phyloP scores from a whole-genome alignment of 2,329 filamentous ascomycete genomes.

The Colletotrichum endophyticum region DNA sequence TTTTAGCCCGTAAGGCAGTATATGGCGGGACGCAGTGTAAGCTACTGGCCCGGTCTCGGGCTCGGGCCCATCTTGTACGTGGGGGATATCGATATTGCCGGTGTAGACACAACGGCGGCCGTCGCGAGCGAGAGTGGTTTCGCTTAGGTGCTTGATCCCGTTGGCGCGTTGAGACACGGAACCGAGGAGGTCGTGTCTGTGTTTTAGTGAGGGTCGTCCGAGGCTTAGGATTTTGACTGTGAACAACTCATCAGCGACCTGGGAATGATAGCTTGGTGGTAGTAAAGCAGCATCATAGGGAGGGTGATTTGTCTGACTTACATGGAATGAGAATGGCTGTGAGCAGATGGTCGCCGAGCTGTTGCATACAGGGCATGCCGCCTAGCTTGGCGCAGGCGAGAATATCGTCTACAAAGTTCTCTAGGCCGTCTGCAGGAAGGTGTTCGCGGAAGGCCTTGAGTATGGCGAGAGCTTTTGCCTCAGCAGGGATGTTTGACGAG shows the following conservation, averaged over 20 bases:
- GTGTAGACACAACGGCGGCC: background rate
- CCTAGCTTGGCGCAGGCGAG: background rate
- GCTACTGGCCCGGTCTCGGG: background rate
- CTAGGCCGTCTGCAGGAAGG: accelerated
- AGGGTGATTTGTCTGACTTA: background rate
- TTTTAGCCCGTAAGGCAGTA: background rate
- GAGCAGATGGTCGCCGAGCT: background rate
- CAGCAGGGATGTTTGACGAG: background rate
- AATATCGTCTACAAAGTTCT: background rate
- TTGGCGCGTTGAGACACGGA: background rate
- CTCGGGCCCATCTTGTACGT: background rate
- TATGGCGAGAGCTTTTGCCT: background rate
- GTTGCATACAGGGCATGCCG: background rate
- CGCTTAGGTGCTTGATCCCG: background rate
- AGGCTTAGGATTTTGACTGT: background rate
- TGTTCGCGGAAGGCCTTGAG: background rate
- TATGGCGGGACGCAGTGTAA: background rate
- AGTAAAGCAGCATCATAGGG: too few relatives aligned
- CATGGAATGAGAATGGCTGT: background rate
- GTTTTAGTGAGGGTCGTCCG: background rate
- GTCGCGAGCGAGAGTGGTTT: background rate
- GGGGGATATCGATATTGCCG: background rate
- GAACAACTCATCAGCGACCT: background rate
- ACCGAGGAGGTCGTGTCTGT: background rate
- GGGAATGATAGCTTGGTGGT: background rate